phyloP scores from a whole-genome alignment of 2,329 filamentous ascomycete genomes.

The Penicillium concentricum region DNA sequence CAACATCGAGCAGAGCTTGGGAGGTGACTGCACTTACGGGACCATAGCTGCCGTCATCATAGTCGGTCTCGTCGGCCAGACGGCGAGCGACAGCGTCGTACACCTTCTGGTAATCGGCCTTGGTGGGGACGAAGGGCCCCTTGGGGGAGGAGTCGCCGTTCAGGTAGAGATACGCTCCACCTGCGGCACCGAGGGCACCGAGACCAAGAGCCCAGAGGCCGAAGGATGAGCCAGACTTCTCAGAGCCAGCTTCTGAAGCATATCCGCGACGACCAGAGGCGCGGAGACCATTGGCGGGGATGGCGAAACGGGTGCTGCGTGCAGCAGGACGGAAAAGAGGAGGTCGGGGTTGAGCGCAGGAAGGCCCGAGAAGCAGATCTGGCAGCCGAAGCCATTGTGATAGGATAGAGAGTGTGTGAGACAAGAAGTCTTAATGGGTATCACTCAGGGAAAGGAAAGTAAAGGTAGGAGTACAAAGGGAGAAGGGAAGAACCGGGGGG shows the following conservation, averaged over 20 bases:
- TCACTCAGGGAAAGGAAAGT: slow-evolving; percentile 4
- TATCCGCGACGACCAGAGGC: slow-evolving; percentile 75
- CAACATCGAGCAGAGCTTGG: neutral
- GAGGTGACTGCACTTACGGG: slow-evolving; percentile 54
- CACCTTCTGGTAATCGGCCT: slow-evolving; percentile 91
- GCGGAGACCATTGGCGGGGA: slow-evolving; percentile 66
- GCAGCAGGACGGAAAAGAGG: slow-evolving; percentile 44
- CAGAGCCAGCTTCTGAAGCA: slow-evolving; percentile 63
- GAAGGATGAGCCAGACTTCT: slow-evolving; percentile 50
- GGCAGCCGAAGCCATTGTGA: slow-evolving; percentile 44
- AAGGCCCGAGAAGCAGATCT: slow-evolving; percentile 44
- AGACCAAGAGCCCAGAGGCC: slow-evolving; percentile 61
- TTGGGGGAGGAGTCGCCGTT: slow-evolving; percentile 48
- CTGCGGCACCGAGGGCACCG: slow-evolving; percentile 57
- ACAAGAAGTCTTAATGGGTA: slow-evolving; percentile 1
- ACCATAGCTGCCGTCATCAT: slow-evolving; percentile 94
- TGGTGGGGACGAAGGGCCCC: slow-evolving; percentile 68
- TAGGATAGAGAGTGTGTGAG: neutral
- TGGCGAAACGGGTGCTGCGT: slow-evolving; percentile 59
- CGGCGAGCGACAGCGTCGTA: slow-evolving; percentile 81
- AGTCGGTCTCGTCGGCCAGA: slow-evolving; percentile 87
- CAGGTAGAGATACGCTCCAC: slow-evolving; percentile 64
- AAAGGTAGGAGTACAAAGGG: slow-evolving; percentile 7
- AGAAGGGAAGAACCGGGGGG: slow-evolving; percentile 12
- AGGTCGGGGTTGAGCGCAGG: slow-evolving; percentile 40